Base-by-base conservation (phyloP, 2,329 filamentous ascomycete species). In the Ophiostoma tasmaniense region DNA sequence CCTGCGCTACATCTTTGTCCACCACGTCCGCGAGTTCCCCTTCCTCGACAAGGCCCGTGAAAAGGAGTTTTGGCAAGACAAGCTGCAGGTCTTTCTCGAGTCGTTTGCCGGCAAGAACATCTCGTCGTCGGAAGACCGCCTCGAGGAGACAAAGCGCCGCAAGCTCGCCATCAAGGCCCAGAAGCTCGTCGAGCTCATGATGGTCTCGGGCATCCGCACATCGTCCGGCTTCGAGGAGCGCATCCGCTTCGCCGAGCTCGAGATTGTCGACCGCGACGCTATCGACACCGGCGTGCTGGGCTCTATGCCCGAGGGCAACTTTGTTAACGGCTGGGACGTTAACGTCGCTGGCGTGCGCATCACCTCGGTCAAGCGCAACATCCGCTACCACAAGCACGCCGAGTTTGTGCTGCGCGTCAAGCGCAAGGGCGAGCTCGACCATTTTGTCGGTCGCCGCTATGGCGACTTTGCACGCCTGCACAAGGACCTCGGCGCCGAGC, bases 31-130 rank as follows among this genome's bases (percentile, higher is more conserved):
- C 76, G 96, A 98, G 75, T 99, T 99, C 75, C 95, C 95, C 0
- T 99, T 99, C 76, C 86, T 99, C 72, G 93, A 99, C 79, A 92
- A 96, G 83, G 95, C 95, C 28, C 90, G 88, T 76, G 95, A 99
- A 84, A 97, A 98, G 85, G 95, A 99, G 80, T 99, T 99, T 76
- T 99, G 95, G 95, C 95, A 99, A 81, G 93, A 98, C 77, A 98
- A 96, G 79, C 82, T 99, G 71, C 95, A 99, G 82, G 87, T 93
- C 76, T 99, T 99, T 76, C 85, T 99, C 30, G 93, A 98, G 78
- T 97, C 93, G 0, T 99, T 99, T 78, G 94, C 95, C 17, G 95
- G 90, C 77, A 99, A 98, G 78, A 91, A 94, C 77, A 97, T 99
- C 61, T 98, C 94, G 1, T 96, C 93, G 6, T 97, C 94, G 5